Evolutionary conservation across 371 early-diverging fungal genomes (phyloP).

Genomic region (Mucor sp.): DNA sequence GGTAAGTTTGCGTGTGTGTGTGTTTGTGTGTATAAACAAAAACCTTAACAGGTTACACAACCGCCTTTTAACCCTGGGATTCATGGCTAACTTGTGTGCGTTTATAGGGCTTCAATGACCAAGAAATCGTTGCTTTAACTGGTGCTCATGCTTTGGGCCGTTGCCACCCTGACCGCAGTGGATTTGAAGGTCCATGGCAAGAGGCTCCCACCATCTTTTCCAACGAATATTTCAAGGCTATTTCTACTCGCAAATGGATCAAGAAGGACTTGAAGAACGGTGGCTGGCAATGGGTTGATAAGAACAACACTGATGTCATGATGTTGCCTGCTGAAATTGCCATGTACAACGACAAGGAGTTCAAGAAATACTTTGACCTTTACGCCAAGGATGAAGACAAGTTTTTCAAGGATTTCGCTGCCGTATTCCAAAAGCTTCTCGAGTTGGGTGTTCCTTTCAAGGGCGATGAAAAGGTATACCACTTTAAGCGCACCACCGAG

Average conservation of each 20-base stretch:
- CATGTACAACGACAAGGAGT: conserved; percentile 63
- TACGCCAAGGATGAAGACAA: conserved; percentile 83
- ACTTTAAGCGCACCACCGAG: conserved; percentile 41
- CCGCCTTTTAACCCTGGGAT: not conserved
- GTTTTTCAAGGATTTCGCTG: conserved; percentile 87
- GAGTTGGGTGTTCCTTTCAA: conserved; percentile 85
- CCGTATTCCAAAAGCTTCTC: conserved; percentile 80
- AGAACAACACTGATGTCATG: conserved; percentile 59
- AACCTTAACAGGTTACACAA: conserved; percentile 2
- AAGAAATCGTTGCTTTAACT: conserved; percentile 80
- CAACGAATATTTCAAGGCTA: conserved; percentile 75
- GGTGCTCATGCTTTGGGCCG: conserved; percentile 90
- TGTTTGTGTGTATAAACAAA: not conserved
- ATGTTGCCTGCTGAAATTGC: conserved; percentile 51
- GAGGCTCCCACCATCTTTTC: conserved; percentile 82
- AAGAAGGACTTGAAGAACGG: conserved; percentile 67
- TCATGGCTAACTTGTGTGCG: not conserved
- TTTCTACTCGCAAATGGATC: conserved; percentile 70
- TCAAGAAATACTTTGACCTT: conserved; percentile 76
- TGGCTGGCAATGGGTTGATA: conserved; percentile 86
- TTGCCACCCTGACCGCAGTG: conserved; percentile 81
- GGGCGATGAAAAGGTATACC: conserved; percentile 59
- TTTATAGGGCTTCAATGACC: conserved; percentile 65
- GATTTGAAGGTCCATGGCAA: conserved; percentile 90
- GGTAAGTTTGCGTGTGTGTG: conserved; percentile 41